Conservation (phyloP, 2,329 filamentous ascomycete species). For the Fusarium abutilonis region DNA sequence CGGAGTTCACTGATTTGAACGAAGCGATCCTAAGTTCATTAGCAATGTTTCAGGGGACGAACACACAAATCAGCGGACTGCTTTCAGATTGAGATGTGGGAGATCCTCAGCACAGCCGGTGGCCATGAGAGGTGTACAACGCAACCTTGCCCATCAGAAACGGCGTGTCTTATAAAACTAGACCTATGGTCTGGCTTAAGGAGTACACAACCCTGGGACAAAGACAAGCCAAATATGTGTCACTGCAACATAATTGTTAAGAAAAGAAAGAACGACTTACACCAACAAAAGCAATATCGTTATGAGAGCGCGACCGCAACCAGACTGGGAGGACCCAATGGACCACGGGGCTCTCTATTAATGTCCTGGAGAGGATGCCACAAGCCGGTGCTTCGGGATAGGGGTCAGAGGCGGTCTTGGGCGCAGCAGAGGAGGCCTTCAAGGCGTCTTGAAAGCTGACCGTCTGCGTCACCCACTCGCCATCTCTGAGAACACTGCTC, state of each 20-base stretch:
- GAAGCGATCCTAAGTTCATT: slow-evolving; percentile 69
- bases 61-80: background rate
- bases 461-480: slow-evolving; percentile 66
- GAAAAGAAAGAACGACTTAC: slow-evolving; percentile 58
- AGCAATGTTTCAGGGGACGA: slow-evolving; percentile 12
- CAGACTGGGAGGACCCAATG: slow-evolving; percentile 83
- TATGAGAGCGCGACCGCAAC: slow-evolving; percentile 73
- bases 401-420: slow-evolving; percentile 47
- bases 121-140: background rate
- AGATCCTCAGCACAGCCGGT: background rate
- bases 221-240: background rate
- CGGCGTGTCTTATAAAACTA: background rate
- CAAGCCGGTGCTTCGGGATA: slow-evolving; percentile 61
- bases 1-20: slow-evolving; percentile 83
- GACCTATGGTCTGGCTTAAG: too few species aligned
- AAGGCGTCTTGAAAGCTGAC: slow-evolving; percentile 57
- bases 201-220: background rate
- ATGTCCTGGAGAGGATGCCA: slow-evolving; percentile 81
- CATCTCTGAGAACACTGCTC: slow-evolving; percentile 63
- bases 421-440: slow-evolving; percentile 49
- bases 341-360: slow-evolving; percentile 78
- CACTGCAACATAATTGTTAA: background rate
- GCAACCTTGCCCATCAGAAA: background rate
- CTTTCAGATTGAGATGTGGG: slow-evolving; percentile 13
- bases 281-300: slow-evolving; percentile 88